Base-by-base conservation (phyloP, 805 yeast genomes). In the Starmera quercuum region DNA sequence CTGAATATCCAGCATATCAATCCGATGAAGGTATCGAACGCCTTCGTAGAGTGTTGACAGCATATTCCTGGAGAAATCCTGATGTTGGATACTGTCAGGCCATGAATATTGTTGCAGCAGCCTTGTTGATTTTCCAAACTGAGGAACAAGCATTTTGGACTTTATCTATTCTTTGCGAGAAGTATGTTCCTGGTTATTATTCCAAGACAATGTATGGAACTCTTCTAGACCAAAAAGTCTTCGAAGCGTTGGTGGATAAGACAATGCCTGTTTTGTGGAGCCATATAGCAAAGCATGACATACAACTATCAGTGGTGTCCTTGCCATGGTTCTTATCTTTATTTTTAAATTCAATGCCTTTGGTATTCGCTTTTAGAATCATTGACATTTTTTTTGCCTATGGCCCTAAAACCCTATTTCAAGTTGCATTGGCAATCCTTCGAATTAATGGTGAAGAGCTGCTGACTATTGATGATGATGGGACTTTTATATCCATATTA, bases 61-160 rank as follows among this genome's bases (percentile, higher is more conserved):
- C 96, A 1, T 92, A 88, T 51, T 84, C 96, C 0, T 92, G 97
- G 97, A 84, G 83, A 44, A 87, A 88, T 54, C 96, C 95, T 0
- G 95, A 90, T 27, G 85, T 92, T 18, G 99, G 99, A 0, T 92
- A 92, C 56, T 92, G 99, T 55, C 98, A 92, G 58, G 98, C 97
- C 2, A 92, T 94, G 98, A 92, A 92, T 54, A 92, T 92, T 33
- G 87, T 83, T 7, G 77, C 75, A 2, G 95, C 95, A 2, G 88
- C 85, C 0, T 56, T 83, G 34, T 59, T 83, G 39, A 82, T 82
- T 26, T 83, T 77, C 54, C 87, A 85, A 82, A 82, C 94, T 7
- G 99, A 92, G 56, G 98, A 90, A 44, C 97, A 92, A 58, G 97
- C 96, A 0, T 92, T 86, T 52, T 92, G 97, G 97, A 75, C 90